Percentiles rank a stretch among this genome's conserved stretches.
Conservation (phyloP, 2,329 filamentous ascomycete genomes). For the Fusarium gaditjirri region DNA sequence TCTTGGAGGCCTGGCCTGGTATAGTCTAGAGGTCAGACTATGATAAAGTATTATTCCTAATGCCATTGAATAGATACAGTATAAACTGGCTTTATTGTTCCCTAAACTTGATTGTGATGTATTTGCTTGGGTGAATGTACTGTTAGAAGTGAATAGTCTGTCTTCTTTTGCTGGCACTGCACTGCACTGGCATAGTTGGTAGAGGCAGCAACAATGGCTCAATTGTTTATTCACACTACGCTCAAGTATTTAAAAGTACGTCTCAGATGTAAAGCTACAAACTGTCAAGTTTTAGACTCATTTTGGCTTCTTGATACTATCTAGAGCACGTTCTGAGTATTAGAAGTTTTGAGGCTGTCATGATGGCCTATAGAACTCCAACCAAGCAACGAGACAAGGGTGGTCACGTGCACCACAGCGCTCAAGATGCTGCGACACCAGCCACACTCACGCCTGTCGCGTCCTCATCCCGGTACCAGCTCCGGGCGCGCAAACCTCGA, state of each 20-base stretch:
- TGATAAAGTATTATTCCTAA: conserved; percentile 33
- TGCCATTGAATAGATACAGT: conserved; percentile 45
- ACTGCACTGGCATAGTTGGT: neutral
- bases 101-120: neutral
- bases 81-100: neutral
- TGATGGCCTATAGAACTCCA: conserved; percentile 9
- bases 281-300: neutral
- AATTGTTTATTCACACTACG: neutral
- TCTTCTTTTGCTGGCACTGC: neutral
- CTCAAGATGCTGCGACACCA: conserved; percentile 9
- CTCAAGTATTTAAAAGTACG: neutral
- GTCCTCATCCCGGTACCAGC: conserved; percentile 37
- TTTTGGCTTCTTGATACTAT: neutral
- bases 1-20: conserved; percentile 18
- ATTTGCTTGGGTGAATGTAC: neutral
- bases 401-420: conserved; percentile 31
- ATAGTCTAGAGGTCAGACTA: conserved; percentile 23
- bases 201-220: neutral
- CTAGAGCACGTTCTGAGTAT: neutral
- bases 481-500: conserved; percentile 42
- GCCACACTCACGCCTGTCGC: conserved; percentile 35
- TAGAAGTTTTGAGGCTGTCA: neutral
- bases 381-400: neutral
- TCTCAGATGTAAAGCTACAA: fast-evolving
- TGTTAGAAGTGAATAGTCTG: neutral